phyloP scores from a whole-genome alignment of 768 basidiomycete genomes.

The Nidularia sp. region DNA sequence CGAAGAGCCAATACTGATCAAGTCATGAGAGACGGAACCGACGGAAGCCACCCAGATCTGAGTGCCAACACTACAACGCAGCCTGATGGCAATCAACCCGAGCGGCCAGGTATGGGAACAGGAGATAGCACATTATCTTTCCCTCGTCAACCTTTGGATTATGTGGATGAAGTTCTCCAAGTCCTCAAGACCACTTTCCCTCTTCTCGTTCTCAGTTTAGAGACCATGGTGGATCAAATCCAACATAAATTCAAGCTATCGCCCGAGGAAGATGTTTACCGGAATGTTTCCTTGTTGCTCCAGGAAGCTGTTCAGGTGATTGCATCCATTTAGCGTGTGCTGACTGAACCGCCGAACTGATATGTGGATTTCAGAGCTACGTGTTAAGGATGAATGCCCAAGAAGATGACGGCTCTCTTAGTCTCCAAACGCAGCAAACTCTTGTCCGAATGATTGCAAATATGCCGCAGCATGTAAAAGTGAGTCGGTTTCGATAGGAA shows the following conservation, averaged over 20 bases:
- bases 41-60: conserved; percentile 12
- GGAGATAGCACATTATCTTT: conserved; percentile 13
- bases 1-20: conserved; percentile 23
- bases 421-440: conserved; percentile 48
- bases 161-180: conserved; percentile 90
- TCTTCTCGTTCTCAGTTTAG: conserved; percentile 88
- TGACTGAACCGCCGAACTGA: too few species aligned
- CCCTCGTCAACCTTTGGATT: conserved; percentile 77
- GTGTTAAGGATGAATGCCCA: conserved; percentile 58
- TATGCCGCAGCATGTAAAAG: conserved; percentile 54
- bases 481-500: conserved; percentile 23
- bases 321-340: neutral
- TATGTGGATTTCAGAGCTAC: conserved; percentile 47
- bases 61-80: conserved; percentile 6
- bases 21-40: conserved; percentile 18
- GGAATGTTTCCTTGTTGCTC: conserved; percentile 82
- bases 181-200: conserved; percentile 96
- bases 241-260: conserved; percentile 82
- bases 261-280: conserved; percentile 91
- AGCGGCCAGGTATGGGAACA: conserved; percentile 14
- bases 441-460: conserved; percentile 58
- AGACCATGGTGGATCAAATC: conserved; percentile 96
- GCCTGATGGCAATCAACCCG: conserved; percentile 10
- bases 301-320: conserved; percentile 81
- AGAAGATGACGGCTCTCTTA: conserved; percentile 68